phyloP scores from a whole-genome alignment of 176 grass and related monocot genomes.

The Paspalum vaginatum region DNA sequence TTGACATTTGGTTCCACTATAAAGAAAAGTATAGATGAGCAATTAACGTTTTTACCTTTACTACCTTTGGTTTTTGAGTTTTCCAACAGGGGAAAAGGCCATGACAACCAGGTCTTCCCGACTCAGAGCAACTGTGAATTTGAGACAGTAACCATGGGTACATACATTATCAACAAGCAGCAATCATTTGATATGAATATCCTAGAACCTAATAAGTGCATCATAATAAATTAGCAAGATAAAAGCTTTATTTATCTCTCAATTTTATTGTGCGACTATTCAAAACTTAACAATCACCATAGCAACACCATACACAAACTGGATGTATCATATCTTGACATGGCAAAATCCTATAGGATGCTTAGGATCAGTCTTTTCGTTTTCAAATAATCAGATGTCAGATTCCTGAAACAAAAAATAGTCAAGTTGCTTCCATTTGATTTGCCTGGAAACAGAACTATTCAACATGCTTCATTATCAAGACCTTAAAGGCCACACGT shows the following conservation, averaged over 20 bases:
- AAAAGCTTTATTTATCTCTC: too few relatives aligned
- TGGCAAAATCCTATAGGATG: background rate
- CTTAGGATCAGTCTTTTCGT: background rate
- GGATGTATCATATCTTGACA: background rate
- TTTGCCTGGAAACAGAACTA: background rate
- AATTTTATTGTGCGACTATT: too few relatives aligned
- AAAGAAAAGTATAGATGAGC: conserved; percentile 5
- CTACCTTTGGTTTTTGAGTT: conserved; percentile 40
- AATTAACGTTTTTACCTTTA: conserved; percentile 51
- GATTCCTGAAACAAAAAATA: background rate
- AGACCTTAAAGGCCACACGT: background rate
- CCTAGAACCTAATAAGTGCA: too few relatives aligned
- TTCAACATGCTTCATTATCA: background rate
- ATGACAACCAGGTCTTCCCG: conserved; percentile 58
- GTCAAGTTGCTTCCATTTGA: conserved; percentile 1
- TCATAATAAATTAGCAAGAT: too few relatives aligned
- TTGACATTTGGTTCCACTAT: background rate
- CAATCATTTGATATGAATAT: background rate
- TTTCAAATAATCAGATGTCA: background rate
- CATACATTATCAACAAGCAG: conserved; percentile 14
- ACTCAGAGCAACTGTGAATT: conserved; percentile 67
- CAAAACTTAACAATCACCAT: too few relatives aligned
- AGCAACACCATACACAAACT: background rate
- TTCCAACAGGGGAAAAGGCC: conserved; percentile 79
- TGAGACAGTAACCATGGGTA: background rate